Evolutionary conservation across 495 filamentous ascomycete genomes (phyloP).

Genomic region (Pseudomonodictys pantanalensis): DNA sequence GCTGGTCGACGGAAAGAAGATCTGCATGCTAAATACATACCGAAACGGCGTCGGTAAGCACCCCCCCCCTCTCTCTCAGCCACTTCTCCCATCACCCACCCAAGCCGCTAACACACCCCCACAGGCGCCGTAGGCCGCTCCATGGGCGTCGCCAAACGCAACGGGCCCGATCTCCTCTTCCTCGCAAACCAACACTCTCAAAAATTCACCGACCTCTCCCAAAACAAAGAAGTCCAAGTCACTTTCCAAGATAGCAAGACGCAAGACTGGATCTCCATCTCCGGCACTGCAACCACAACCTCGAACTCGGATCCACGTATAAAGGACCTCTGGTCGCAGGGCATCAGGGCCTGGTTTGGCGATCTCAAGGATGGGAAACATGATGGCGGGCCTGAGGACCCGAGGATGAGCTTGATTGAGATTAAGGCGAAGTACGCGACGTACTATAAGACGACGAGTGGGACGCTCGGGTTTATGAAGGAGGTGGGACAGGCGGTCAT

Average conservation of each 20-base stretch:
- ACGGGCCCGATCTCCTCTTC: slow-evolving; percentile 48
- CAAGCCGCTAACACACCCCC: not conserved
- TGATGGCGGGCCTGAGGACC: slow-evolving; percentile 42
- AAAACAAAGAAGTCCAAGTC: slow-evolving; percentile 37
- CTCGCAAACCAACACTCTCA: slow-evolving; percentile 46
- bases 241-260: slow-evolving; percentile 44
- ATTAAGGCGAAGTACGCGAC: slow-evolving; percentile 39
- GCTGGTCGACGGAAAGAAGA: slow-evolving; percentile 37
- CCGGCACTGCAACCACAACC: slow-evolving; percentile 36
- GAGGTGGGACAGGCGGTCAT: slow-evolving; percentile 34
- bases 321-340: slow-evolving; percentile 42
- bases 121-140: slow-evolving; percentile 40
- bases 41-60: slow-evolving; percentile 34
- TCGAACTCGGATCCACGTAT: slow-evolving; percentile 43
- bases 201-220: slow-evolving; percentile 45
- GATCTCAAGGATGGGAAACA: slow-evolving; percentile 48
- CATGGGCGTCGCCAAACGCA: slow-evolving; percentile 47
- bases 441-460: slow-evolving; percentile 37
- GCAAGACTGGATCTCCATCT: slow-evolving; percentile 45
- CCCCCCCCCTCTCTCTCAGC: not conserved
- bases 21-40: slow-evolving; percentile 38
- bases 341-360: slow-evolving; percentile 46
- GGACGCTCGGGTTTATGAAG: slow-evolving; percentile 32
- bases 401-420: slow-evolving; percentile 44
- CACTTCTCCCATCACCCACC: not conserved